Percentiles rank a stretch among this genome's conserved stretches.
These are phyloP conservation scores for Geoglossum cookeanum DNA, from an alignment of 2,329 filamentous ascomycete genomes.

Conservation along the genomic window DNA sequence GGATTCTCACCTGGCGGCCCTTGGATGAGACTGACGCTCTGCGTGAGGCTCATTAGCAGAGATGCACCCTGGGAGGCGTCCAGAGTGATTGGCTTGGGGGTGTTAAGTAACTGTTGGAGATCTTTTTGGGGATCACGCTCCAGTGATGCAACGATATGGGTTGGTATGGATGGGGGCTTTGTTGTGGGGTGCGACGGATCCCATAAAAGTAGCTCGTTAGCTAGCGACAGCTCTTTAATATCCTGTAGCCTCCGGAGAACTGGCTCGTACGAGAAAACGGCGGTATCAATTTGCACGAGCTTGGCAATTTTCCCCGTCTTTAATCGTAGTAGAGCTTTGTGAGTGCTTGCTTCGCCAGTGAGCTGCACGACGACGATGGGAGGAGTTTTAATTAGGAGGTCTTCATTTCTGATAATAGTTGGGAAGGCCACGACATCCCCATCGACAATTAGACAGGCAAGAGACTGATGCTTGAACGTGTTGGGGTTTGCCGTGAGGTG, in stretches of 20 bases:
- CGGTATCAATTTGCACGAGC: conserved; percentile 43
- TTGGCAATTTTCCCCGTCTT: conserved; percentile 18
- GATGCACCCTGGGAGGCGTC: conserved; percentile 38
- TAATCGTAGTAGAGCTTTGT: conserved; percentile 28
- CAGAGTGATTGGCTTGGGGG: conserved; percentile 19
- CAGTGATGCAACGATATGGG: conserved; percentile 9
- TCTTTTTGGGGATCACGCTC: conserved; percentile 11
- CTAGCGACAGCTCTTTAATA: conserved; percentile 35
- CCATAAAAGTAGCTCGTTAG: conserved; percentile 30
- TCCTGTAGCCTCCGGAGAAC: conserved; percentile 39
- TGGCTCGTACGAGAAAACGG: conserved; percentile 51
- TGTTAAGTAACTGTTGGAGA: conserved; percentile 17
- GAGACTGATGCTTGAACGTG: conserved; percentile 38
- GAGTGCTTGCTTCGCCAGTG: conserved; percentile 25
- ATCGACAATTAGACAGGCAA: conserved; percentile 39
- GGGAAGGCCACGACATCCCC: conserved; percentile 40
- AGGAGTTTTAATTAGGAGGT: conserved; percentile 23
- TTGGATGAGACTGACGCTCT: conserved; percentile 43
- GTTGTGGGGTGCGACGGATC: conserved; percentile 7
- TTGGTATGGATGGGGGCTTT: conserved; percentile 7
- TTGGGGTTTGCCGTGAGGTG: conserved; percentile 28
- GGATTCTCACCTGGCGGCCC: conserved; percentile 44
- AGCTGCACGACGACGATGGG: conserved; percentile 35
- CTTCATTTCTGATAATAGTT: conserved; percentile 32
- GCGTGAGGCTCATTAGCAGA: conserved; percentile 33